Evolutionary conservation across 108 stramenopile species (phyloP).

Genomic region (Cylindrotheca fusiformis): DNA sequence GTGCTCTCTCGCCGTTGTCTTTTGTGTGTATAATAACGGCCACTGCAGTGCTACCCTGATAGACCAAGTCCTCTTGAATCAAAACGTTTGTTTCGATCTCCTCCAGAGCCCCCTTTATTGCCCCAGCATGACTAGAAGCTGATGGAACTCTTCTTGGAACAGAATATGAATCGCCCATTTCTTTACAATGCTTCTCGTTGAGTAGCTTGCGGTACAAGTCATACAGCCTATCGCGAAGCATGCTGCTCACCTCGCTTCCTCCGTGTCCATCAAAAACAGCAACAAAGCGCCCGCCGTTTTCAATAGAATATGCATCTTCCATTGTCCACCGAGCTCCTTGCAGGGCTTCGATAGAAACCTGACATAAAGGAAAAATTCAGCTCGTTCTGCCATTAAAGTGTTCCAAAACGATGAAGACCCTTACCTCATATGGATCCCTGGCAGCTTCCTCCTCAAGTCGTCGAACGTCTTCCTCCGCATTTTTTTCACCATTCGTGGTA

Average conservation of each 20-base stretch:
- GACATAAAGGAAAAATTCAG: neutral
- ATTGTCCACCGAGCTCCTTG: slow-evolving; percentile 77
- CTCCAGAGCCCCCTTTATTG: slow-evolving; percentile 60
- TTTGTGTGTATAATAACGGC: slow-evolving; percentile 79
- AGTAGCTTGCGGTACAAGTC: slow-evolving; percentile 44
- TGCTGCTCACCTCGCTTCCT: slow-evolving; percentile 76
- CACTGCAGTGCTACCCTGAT: slow-evolving; percentile 93
- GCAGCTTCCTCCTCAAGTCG: slow-evolving; percentile 11
- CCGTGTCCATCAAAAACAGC: slow-evolving; percentile 99
- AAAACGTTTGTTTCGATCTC: slow-evolving; percentile 69
- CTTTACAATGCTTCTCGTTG: slow-evolving; percentile 24
- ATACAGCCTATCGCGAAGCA: slow-evolving; percentile 69
- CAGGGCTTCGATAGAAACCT: slow-evolving; percentile 76
- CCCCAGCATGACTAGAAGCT: slow-evolving; percentile 51
- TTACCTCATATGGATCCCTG: slow-evolving; percentile 27
- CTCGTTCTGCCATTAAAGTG: neutral
- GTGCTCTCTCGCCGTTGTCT: slow-evolving; percentile 60
- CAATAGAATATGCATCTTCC: slow-evolving; percentile 81
- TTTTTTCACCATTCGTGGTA: slow-evolving; percentile 10
- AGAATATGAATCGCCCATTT: slow-evolving; percentile 31
- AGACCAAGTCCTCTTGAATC: slow-evolving; percentile 50
- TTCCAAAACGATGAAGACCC: neutral
- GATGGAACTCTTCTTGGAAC: slow-evolving; percentile 32
- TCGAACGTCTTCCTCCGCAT: slow-evolving; percentile 22
- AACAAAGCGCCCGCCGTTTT: slow-evolving; percentile 60